These are phyloP conservation scores for Mycena latifolia DNA, from an alignment of 768 basidiomycete genomes.

Conservation along the genomic window DNA sequence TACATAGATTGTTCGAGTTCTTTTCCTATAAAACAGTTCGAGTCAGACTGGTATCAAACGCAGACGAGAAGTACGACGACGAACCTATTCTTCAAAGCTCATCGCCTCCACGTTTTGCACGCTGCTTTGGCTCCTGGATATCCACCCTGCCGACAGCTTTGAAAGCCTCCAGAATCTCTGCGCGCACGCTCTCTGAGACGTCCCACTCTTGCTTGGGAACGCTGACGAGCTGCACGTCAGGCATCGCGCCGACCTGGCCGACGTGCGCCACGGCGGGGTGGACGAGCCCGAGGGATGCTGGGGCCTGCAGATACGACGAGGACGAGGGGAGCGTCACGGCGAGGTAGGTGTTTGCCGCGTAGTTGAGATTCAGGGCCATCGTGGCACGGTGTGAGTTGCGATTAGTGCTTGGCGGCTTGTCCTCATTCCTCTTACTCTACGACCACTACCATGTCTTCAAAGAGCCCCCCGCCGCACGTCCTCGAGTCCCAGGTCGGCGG, in stretches of 20 bases:
- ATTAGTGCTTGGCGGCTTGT: background rate
- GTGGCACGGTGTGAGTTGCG: background rate
- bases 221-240: slow-evolving; percentile 60
- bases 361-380: slow-evolving; percentile 48
- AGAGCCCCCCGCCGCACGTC: slow-evolving; percentile 40
- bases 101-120: slow-evolving; percentile 51
- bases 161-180: slow-evolving; percentile 47
- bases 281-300: slow-evolving; percentile 44
- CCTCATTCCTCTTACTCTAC: too few relatives aligned
- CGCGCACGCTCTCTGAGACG: slow-evolving; percentile 36
- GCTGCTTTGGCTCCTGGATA: slow-evolving; percentile 49
- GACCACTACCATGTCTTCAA: slow-evolving; percentile 12
- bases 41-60: background rate
- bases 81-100: slow-evolving; percentile 44
- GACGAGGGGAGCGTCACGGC: slow-evolving; percentile 54
- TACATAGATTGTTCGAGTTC: background rate
- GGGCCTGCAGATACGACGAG: slow-evolving; percentile 47
- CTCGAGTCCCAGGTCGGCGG: slow-evolving; percentile 83
- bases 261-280: slow-evolving; percentile 53
- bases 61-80: background rate
- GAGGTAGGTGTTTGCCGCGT: slow-evolving; percentile 56
- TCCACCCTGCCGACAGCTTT: slow-evolving; percentile 50
- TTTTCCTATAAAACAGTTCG: background rate
- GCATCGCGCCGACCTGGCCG: slow-evolving; percentile 56
- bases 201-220: slow-evolving; percentile 55